Base-by-base conservation (phyloP, 176 grass and related monocot genomes). In the Typha latifolia region DNA sequence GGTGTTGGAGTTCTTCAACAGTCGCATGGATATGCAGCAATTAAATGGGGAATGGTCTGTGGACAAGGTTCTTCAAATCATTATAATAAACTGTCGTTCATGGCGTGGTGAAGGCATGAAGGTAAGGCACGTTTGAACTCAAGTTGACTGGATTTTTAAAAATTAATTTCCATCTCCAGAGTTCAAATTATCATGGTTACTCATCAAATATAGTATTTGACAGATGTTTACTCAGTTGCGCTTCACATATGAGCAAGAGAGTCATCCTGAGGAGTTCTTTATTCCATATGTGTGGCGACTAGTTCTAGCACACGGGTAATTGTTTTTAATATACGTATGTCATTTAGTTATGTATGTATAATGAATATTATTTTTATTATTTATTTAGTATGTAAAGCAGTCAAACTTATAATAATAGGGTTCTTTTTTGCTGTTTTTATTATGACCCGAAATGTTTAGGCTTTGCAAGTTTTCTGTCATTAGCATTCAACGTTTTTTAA, bases 171-270 rank as follows among this genome's bases (percentile, higher is more conserved):
- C 10, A 43, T 43, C 9, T 43, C 37, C 37, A 43, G 9, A 43
- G 68, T 73, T 63, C 24, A 67, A 3, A 71, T 69, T 61, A 74
- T 43, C 66, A 59, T 90, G 61, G 69, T 48, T 74, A 69, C 53
- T 23, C 66, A 69, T 14, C 37, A 43, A 21, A 53, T 61, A 14
- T 20, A 48, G 66, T 70, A 49, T 80, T 93, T 83, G 77, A 61
- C 89, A 99, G 94, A 93, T 99, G 83, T 99, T 99, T 81, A 99
- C 86, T 24, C 89, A 99, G 62, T 85, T 99, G 76, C 76, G 89
- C 4, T 99, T 99, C 73, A 99, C 94, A 62, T 99, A 99, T 76
- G 89, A 99, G 74, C 94, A 99, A 91, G 94, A 99, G 81, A 93
- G 81, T 84, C 94, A 99, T 67, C 94, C 89, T 27, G 94, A 99